Base-by-base conservation (phyloP, 495 filamentous ascomycete species). In the Penicillium ucsense region DNA sequence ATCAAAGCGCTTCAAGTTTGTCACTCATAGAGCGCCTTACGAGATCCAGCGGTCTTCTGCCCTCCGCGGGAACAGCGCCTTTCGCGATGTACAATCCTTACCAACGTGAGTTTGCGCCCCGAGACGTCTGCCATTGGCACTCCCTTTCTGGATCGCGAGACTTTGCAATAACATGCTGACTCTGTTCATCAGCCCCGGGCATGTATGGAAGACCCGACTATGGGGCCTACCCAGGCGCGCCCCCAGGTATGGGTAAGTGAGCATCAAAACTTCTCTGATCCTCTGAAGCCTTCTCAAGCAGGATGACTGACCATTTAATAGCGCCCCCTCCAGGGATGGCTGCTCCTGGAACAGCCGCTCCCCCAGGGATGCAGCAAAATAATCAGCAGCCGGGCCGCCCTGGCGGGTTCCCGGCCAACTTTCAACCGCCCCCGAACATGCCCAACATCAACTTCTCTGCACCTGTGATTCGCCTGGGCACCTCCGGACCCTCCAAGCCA, bases 401-500 rank as follows among this genome's bases (percentile, higher is more conserved):
- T 54, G 82, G 78, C 50, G 84, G 84, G 52, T 82, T 94, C 53
- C 86, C 87, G 47, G 71, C 84, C 31, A 85, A 83, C 62, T 96
- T 96, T 63, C 89, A 95, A 72, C 80, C 88, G 27, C 91, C 90
- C 27, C 72, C 88, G 38, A 95, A 92, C 60, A 84, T 96, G 75
- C 89, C 92, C 6, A 92, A 95, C 65, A 95, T 98, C 71, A 96
- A 99, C 70, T 95, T 96, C 68, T 92, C 85, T 62, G 94, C 92
- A 12, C 89, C 94, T 42, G 91, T 97, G 34, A 97, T 99, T 64
- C 86, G 92, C 28, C 75, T 99, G 34, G 91, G 91, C 7, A 80
- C 77, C 3, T 77, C 80, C 6, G 79, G 78, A 3, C 82, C 84
- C 4, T 62, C 77, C 28, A 88, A 89, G 59, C 73, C 84, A 35